These are phyloP conservation scores for Curvularia sp. DNA, from an alignment of 2,329 filamentous ascomycete genomes.

Conservation along the genomic window DNA sequence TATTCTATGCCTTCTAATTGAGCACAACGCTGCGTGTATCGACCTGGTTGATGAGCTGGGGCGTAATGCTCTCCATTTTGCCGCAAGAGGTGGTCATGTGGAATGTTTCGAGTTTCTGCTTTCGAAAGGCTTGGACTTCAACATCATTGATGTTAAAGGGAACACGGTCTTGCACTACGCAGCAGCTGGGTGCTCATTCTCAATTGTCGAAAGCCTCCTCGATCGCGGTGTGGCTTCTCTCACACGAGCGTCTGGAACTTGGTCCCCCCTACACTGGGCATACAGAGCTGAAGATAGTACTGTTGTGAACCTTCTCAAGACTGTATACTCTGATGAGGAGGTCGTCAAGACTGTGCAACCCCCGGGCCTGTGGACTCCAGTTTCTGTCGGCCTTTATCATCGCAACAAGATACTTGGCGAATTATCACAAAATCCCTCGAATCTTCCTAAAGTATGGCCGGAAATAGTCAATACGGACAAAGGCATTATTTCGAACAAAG, in stretches of 20 bases:
- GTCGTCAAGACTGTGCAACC: not conserved
- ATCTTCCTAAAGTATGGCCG: not conserved
- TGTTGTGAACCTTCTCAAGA: not conserved
- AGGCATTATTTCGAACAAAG: not conserved
- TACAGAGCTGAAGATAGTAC: not conserved
- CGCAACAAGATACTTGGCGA: not conserved
- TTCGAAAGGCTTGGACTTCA: not conserved
- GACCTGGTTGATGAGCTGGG: not conserved
- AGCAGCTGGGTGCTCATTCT: not conserved
- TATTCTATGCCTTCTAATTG: not conserved
- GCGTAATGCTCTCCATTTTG: not conserved
- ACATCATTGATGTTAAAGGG: not conserved
- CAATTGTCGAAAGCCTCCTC: not conserved
- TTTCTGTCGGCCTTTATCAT: not conserved
- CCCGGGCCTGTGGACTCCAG: not conserved
- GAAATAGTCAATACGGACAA: not conserved
- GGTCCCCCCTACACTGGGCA: not conserved
- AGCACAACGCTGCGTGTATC: not conserved
- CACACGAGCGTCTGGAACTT: not conserved
- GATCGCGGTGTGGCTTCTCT: not conserved
- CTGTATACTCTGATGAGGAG: not conserved
- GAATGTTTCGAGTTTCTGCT: not conserved
- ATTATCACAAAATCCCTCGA: not conserved
- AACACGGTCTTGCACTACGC: not conserved
- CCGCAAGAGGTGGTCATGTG: not conserved